Conservation (phyloP, 164 flowering plant genomes). For the Brasenia schreberi region DNA sequence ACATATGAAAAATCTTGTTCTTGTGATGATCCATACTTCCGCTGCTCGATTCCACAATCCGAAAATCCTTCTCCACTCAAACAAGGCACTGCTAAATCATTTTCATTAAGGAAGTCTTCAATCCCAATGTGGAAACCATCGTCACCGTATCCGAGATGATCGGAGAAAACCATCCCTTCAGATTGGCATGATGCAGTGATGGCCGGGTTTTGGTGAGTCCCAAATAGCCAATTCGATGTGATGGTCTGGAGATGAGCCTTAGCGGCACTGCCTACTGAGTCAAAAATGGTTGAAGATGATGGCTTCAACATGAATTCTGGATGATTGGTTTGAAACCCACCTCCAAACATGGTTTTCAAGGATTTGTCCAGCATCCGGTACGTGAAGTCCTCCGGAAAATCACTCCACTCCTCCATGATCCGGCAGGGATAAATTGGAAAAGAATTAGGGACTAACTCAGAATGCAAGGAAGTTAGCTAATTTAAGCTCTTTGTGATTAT, state of each 20-base stretch:
- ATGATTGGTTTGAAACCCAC: not conserved
- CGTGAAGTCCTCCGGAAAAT: not conserved
- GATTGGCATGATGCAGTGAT: not conserved
- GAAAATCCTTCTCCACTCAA: not conserved
- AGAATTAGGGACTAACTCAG: not conserved
- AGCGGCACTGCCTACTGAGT: not conserved
- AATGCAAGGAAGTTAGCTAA: not conserved
- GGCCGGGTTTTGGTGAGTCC: not conserved
- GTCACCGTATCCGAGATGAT: not conserved
- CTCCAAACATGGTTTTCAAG: not conserved
- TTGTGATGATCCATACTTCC: not conserved
- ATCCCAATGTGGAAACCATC: not conserved
- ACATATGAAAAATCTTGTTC: not conserved
- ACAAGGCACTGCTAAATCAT: not conserved
- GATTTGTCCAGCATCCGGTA: not conserved
- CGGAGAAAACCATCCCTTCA: not conserved
- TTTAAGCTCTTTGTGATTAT: not conserved
- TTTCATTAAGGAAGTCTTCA: not conserved
- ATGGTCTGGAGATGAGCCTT: not conserved
- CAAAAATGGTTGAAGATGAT: not conserved
- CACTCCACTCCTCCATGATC: not conserved
- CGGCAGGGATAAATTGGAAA: not conserved
- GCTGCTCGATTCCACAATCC: not conserved
- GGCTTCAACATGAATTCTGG: not conserved
- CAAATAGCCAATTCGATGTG: not conserved